Evolutionary conservation across 228 moss, liverwort and hornwort species (phyloP).

Genomic region (Sphagnum magellanicum): DNA sequence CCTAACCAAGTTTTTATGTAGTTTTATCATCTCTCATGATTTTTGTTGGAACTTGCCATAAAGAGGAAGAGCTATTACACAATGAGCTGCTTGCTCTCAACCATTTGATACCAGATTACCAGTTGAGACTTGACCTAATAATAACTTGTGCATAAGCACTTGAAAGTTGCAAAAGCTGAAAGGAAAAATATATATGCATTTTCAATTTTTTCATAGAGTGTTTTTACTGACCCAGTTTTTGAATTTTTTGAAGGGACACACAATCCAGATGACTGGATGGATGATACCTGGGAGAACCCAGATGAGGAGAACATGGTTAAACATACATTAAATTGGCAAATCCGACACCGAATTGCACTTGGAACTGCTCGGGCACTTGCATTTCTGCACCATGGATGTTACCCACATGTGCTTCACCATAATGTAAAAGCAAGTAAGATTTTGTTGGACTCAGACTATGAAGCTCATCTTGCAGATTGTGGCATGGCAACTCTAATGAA

Average conservation of each 20-base stretch:
- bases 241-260: constrained; percentile 20
- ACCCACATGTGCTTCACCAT: constrained; percentile 59
- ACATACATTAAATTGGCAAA: constrained; percentile 46
- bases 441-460: constrained; percentile 48
- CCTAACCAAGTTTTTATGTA: too few relatives aligned
- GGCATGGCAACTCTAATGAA: constrained; percentile 54
- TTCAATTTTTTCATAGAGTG: too few relatives aligned
- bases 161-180: too few relatives aligned
- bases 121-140: too few relatives aligned
- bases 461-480: constrained; percentile 61
- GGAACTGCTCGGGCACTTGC: constrained; percentile 71
- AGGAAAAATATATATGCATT: too few relatives aligned
- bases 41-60: too few relatives aligned
- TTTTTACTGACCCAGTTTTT: not conserved
- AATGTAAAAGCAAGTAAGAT: constrained; percentile 75
- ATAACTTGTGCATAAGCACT: too few relatives aligned
- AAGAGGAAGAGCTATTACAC: too few relatives aligned
- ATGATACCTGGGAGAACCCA: constrained; percentile 70
- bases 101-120: too few relatives aligned
- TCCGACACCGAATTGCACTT: constrained; percentile 60
- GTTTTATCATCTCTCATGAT: too few relatives aligned
- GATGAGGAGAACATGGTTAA: constrained; percentile 30
- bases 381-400: constrained; percentile 78
- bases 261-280: constrained; percentile 82
- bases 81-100: too few relatives aligned